phyloP scores from a whole-genome alignment of 768 basidiomycete genomes.

The Leccinum aurantiacum region DNA sequence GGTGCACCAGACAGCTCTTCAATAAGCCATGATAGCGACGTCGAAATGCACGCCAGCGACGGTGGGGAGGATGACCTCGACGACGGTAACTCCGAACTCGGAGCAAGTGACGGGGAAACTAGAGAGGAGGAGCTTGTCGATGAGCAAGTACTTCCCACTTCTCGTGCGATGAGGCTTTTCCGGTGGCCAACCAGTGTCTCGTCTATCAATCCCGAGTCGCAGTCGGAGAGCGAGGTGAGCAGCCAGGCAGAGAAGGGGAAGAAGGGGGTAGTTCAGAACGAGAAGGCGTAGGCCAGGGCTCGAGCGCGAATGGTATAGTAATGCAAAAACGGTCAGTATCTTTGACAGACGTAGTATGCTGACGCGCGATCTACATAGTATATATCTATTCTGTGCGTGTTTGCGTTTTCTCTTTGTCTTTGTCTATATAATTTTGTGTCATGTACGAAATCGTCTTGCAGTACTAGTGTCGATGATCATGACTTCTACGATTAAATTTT shows the following conservation, averaged over 20 bases:
- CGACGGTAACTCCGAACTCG: constrained; percentile 49
- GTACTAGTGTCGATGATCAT: neutral
- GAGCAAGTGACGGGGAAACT: constrained; percentile 67
- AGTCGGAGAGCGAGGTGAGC: constrained; percentile 29
- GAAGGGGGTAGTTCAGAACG: constrained; percentile 4
- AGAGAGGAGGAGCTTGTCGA: constrained; percentile 87
- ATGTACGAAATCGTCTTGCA: neutral
- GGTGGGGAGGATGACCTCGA: constrained; percentile 33
- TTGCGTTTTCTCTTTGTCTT: neutral
- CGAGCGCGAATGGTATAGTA: neutral
- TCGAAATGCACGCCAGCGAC: constrained; percentile 44
- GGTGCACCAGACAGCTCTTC: constrained; percentile 49
- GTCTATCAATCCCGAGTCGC: constrained; percentile 57
- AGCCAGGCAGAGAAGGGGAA: constrained; percentile 11
- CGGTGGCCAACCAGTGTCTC: constrained; percentile 60
- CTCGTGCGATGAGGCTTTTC: constrained; percentile 73
- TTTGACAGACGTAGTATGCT: neutral
- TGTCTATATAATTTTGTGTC: neutral
- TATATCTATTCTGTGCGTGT: neutral
- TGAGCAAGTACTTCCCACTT: constrained; percentile 67
- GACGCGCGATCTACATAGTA: neutral
- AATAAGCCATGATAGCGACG: constrained; percentile 52
- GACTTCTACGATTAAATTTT: neutral
- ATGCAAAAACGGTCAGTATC: neutral
- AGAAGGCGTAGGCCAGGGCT: neutral